These are phyloP conservation scores for Podaxis sp. DNA, from an alignment of 768 basidiomycete genomes.

Conservation along the genomic window DNA sequence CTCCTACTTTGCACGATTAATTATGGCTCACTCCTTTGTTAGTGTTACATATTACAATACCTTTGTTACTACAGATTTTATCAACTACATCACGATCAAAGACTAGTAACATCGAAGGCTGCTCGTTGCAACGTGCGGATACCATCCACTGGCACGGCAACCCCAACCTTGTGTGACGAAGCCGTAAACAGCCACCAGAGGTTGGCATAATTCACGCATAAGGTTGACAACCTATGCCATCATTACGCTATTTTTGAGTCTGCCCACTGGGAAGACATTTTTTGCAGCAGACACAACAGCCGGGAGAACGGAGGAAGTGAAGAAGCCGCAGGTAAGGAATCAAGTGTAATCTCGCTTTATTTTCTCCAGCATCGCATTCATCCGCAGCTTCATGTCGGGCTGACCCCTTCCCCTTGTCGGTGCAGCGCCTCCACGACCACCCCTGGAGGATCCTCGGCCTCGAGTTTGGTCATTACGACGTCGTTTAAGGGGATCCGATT, in stretches of 20 bases:
- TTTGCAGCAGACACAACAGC: neutral
- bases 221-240: too few species aligned
- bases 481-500: constrained; percentile 36
- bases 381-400: constrained; percentile 78
- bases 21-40: too few species aligned
- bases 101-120: too few species aligned
- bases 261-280: neutral
- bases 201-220: too few species aligned
- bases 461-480: neutral
- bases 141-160: too few species aligned
- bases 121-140: too few species aligned
- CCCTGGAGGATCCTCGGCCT: constrained; percentile 19
- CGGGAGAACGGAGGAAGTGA: neutral
- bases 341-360: constrained; percentile 60
- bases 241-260: neutral
- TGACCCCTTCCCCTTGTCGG: constrained; percentile 38
- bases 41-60: neutral
- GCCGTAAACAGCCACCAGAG: too few species aligned
- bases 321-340: neutral
- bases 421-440: constrained; percentile 25
- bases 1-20: too few species aligned
- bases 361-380: constrained; percentile 84
- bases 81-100: too few species aligned
- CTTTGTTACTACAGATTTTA: neutral
- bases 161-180: too few species aligned